Percentiles rank a stretch among this genome's conserved stretches.
These are phyloP conservation scores for Skeletonema marinoi DNA, from an alignment of 108 stramenopile genomes.

Conservation along the genomic window DNA sequence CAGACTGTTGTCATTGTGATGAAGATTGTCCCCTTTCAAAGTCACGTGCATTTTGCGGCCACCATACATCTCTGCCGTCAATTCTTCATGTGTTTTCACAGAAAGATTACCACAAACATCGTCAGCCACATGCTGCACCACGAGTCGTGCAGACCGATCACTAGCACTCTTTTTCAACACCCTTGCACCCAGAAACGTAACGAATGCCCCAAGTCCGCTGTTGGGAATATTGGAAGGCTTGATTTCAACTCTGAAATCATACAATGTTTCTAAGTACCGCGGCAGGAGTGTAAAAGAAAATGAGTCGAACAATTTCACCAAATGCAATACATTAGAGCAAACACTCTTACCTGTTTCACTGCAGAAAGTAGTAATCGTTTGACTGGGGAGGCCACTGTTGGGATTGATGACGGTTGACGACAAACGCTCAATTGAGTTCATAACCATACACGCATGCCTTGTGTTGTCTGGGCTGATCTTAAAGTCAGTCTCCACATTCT, in stretches of 20 bases:
- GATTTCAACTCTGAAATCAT: constrained; percentile 55
- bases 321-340: background rate
- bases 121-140: background rate
- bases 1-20: constrained; percentile 42
- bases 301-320: background rate
- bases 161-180: constrained; percentile 31
- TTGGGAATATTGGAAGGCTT: constrained; percentile 56
- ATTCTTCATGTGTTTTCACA: constrained; percentile 5
- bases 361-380: background rate
- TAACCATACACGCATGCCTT: background rate
- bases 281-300: background rate
- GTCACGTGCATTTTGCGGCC: constrained; percentile 46
- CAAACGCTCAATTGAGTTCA: background rate
- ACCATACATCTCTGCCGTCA: constrained; percentile 20
- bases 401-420: background rate
- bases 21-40: constrained; percentile 48
- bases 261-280: constrained; percentile 56
- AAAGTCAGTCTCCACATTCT: background rate
- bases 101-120: background rate
- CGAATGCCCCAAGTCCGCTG: constrained; percentile 71
- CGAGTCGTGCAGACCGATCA: constrained; percentile 7
- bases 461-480: background rate
- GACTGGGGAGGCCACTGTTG: background rate
- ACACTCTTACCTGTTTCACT: background rate
- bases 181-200: constrained; percentile 68